These are phyloP conservation scores for Sindora glabra DNA, from an alignment of 306 rosid species.

Conservation along the genomic window DNA sequence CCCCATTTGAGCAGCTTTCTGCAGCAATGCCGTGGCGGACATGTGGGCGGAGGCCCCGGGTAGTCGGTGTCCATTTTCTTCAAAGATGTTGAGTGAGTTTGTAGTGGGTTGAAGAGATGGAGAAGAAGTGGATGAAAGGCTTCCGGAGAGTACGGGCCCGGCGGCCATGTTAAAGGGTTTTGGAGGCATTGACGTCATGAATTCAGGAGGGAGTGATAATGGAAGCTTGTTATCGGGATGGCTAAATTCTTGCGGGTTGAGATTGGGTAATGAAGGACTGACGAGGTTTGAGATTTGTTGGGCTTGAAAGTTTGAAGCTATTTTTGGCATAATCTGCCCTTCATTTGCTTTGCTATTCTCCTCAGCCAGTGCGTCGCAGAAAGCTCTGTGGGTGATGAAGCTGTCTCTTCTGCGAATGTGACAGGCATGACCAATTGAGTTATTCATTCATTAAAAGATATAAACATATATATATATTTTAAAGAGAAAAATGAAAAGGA, in stretches of 20 bases:
- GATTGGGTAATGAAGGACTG: constrained; percentile 27
- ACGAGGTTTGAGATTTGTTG: constrained; percentile 42
- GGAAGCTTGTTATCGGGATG: constrained; percentile 23
- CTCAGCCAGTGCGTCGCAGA: constrained; percentile 76
- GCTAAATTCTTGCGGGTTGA: constrained; percentile 28
- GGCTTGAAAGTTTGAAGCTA: constrained; percentile 17
- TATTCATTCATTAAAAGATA: no score
- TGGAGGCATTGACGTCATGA: constrained; percentile 20
- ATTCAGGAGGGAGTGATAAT: constrained; percentile 25
- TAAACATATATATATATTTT: no score
- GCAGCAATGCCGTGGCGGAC: constrained; percentile 80
- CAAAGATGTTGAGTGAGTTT: constrained; percentile 15
- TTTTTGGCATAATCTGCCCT: constrained; percentile 23
- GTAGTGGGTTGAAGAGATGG: constrained; percentile 30
- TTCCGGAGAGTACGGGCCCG: constrained; percentile 18
- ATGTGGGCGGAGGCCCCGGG: constrained; percentile 32
- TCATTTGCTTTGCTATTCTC: constrained; percentile 52
- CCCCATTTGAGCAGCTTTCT: constrained; percentile 89
- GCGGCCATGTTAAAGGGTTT: constrained; percentile 21
- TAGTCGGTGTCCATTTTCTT: constrained; percentile 25
- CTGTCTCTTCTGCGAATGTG: constrained; percentile 91
- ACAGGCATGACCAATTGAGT: no score
- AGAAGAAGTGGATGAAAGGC: constrained; percentile 12
- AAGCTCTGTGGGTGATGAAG: constrained; percentile 90
- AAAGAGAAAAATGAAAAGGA: no score